Evolutionary conservation across 2,329 filamentous ascomycete genomes (phyloP), one percentile per base, ranked within the genome.

Genomic region (Fusarium agapanthi): DNA sequence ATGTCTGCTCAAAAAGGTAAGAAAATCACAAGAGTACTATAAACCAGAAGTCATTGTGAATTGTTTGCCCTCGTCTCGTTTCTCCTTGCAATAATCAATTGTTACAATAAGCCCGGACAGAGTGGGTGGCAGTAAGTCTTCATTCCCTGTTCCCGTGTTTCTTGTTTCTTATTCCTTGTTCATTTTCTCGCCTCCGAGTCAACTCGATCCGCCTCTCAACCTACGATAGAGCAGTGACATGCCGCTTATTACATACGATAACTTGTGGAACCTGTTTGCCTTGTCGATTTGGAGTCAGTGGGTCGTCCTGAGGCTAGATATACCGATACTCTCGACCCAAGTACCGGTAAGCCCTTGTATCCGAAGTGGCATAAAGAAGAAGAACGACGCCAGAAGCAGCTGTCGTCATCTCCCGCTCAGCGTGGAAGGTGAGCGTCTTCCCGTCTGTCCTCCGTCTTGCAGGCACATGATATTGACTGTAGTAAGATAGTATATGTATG

Each of bases 201-300:
- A 37, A 47, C 35, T 60, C 54, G 56, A 74, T 69, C 47, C 45
- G 48, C 66, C 67, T 68, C 53, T 59, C 59, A 72, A 65, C 57
- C 55, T 51, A 54, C 55, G 71, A 73, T 69, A 74, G 40, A 59
- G 63, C 59, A 72, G 67, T 73, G 71, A 73, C 71, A 74, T 73
- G 63, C 67, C 55, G 62, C 55, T 53, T 34, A 34, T 24, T 34
- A 24, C 32, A 34, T 34, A 34, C 15, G 30, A n/a, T 73, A 40
- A 55, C 45, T 62, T 70, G 58, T 71, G 62, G 71, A 73, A 74
- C 71, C 71, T 64, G 67, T 65, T 73, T 65, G 63, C 56, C 59
- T 71, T 65, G 58, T 61, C 62, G 45, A 61, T 57, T 53, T 74
- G 47, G 41, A 71, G 56, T 44, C 56, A 51, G 67, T 65, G 71